Evolutionary conservation across 495 filamentous ascomycete genomes (phyloP), one percentile per base, ranked within the genome.

Genomic region (Penicillium atrosanguineum): DNA sequence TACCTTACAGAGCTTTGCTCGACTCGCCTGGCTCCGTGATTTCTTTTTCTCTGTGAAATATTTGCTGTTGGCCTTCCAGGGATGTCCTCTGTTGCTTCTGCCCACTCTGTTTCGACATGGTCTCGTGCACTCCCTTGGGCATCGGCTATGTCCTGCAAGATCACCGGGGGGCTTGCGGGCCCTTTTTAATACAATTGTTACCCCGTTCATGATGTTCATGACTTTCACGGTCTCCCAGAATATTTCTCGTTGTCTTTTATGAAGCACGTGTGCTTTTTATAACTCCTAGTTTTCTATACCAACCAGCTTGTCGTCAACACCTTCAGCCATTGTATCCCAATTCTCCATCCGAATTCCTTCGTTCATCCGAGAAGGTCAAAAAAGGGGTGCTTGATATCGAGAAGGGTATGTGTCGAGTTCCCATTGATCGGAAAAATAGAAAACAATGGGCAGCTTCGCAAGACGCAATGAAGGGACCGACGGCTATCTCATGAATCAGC

Each of bases 391-490:
- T 9, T 34, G 46, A 40, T 26, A 6, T 14, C 19, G 25, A 28
- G 36, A 48, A 31, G 21, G 38, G 29, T 18, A 21, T 15, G 28
- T 25, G 11, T 26, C 41, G 34, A 25, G 14, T 21, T 43, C 7
- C 34, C 5, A 42, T 45, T 46, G 6, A 12, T 36, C 9, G 15
- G 50, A 8, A 6, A 44, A 46, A 47, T 50, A 34, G 36, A 34
- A 8, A 53, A 67, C 31, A 29, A 76, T 74, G 73, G 70, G 68
- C 57, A 69, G 62, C 43, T 74, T 67, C 54, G 61, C 64, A 52
- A 73, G 67, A 46, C 71, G 71, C 47, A 64, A 63, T 54, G 72
- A 74, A 36, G 62, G 62, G 19, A 65, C 63, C 28, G 73, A 73
- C 34, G 59, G 54, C 38, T 76, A 74, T 60, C 58, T 70, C 44